These are phyloP conservation scores for Lasiosphaeria ovina DNA, from an alignment of 495 filamentous ascomycete genomes.

Conservation along the genomic window DNA sequence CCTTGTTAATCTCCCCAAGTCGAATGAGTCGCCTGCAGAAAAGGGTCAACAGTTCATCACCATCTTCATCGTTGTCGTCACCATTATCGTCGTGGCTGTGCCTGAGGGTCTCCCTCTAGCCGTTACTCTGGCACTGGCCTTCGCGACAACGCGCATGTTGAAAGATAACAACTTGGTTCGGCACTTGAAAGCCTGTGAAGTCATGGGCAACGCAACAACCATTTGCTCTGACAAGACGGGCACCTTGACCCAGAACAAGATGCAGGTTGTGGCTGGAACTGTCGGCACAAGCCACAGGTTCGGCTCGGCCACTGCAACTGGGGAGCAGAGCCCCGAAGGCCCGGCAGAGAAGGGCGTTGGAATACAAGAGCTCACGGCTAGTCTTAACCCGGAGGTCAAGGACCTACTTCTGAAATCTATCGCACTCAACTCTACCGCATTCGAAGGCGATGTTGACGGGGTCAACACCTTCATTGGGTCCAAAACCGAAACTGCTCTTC, in stretches of 20 bases:
- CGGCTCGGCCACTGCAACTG: slow-evolving; percentile 32
- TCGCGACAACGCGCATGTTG: slow-evolving; percentile 91
- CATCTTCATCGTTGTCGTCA: slow-evolving; percentile 94
- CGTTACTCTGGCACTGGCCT: slow-evolving; percentile 89
- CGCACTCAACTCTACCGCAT: slow-evolving; percentile 82
- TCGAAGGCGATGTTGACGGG: slow-evolving; percentile 76
- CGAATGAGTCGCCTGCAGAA: slow-evolving; percentile 55
- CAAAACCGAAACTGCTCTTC: slow-evolving; percentile 84
- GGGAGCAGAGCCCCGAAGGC: slow-evolving; percentile 12
- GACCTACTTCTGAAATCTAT: slow-evolving; percentile 71
- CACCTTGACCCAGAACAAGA: slow-evolving; percentile 91
- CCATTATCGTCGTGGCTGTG: slow-evolving; percentile 91
- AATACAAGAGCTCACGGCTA: slow-evolving; percentile 33
- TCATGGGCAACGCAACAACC: slow-evolving; percentile 97
- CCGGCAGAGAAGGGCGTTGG: slow-evolving; percentile 24
- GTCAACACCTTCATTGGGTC: slow-evolving; percentile 75
- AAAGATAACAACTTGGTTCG: slow-evolving; percentile 95
- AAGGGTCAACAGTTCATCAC: slow-evolving; percentile 88
- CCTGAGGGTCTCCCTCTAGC: slow-evolving; percentile 91
- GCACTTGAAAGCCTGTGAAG: slow-evolving; percentile 87
- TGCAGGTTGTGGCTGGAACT: slow-evolving; percentile 80
- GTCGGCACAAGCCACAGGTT: slow-evolving; percentile 68
- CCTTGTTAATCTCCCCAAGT: slow-evolving; percentile 59
- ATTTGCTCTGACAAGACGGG: slow-evolving; percentile 98
- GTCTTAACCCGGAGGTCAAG: slow-evolving; percentile 58